These are phyloP conservation scores for Oryza punctata DNA, from an alignment of 176 grass and related monocot species.

Conservation along the genomic window DNA sequence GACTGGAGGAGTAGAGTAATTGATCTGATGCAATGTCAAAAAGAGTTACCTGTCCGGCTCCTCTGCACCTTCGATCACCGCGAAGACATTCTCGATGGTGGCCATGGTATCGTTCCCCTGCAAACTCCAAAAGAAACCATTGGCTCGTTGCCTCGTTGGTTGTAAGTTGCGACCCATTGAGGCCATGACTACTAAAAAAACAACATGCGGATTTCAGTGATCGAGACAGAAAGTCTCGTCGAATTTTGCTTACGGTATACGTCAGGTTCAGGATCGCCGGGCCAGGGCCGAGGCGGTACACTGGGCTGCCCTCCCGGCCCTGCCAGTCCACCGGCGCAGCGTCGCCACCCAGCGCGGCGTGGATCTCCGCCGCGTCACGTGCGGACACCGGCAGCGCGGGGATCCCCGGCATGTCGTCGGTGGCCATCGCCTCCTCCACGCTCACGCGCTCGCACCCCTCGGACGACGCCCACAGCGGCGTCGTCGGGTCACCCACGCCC, in stretches of 20 bases:
- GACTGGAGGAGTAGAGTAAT: too few species aligned
- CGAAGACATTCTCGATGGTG: slow-evolving; percentile 81
- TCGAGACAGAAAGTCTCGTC: neutral
- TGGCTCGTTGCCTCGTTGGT: neutral
- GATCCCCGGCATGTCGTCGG: slow-evolving; percentile 62
- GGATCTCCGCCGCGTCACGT: slow-evolving; percentile 60
- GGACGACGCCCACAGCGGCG: slow-evolving; percentile 73
- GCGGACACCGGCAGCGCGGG: slow-evolving; percentile 78
- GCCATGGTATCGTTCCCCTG: slow-evolving; percentile 82
- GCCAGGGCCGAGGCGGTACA: slow-evolving; percentile 75
- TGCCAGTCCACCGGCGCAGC: slow-evolving; percentile 76
- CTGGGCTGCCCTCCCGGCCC: slow-evolving; percentile 43
- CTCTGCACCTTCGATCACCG: slow-evolving; percentile 68
- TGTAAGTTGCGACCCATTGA: neutral
- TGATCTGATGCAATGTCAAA: neutral
- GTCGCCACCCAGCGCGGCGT: slow-evolving; percentile 47
- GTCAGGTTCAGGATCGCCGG: slow-evolving; percentile 75
- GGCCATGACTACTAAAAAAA: too few species aligned
- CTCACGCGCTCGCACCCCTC: slow-evolving; percentile 67
- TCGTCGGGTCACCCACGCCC: slow-evolving; percentile 65
- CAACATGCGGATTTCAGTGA: neutral
- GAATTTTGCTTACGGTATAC: slow-evolving; percentile 48
- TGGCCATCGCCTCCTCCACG: slow-evolving; percentile 54
- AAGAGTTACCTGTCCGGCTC: slow-evolving; percentile 76
- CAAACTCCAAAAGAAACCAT: neutral